Percentiles rank a stretch among this genome's conserved stretches.
phyloP scores from a whole-genome alignment of 2,329 filamentous ascomycete genomes.

The Botrytis tulipae region DNA sequence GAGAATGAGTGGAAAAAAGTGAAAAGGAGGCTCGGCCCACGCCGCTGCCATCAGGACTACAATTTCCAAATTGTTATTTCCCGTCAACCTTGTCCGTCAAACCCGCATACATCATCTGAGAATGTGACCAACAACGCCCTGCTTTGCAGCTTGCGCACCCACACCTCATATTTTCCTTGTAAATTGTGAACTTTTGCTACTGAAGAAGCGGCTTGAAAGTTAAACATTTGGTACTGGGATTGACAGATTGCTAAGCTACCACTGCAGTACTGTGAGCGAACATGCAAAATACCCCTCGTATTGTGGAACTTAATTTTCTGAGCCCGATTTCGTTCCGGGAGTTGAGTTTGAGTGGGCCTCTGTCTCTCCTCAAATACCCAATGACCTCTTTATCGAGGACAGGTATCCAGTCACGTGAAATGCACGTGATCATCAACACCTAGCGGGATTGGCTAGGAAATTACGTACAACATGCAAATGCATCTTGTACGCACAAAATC shows the following conservation, averaged over 20 bases:
- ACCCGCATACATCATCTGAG: slow-evolving; percentile 4
- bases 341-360: neutral
- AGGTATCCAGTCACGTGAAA: neutral
- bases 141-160: slow-evolving; percentile 1
- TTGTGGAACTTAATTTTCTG: neutral
- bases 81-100: neutral
- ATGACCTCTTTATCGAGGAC: neutral
- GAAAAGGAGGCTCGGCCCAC: neutral
- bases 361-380: neutral
- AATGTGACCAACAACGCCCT: slow-evolving; percentile 15
- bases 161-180: neutral
- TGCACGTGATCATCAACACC: neutral
- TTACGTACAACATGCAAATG: slow-evolving; percentile 11
- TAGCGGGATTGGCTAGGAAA: neutral
- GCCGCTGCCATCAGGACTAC: neutral
- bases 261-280: neutral
- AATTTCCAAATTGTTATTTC: slow-evolving; percentile 1
- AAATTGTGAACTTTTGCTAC: neutral
- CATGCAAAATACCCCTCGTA: slow-evolving; percentile 10
- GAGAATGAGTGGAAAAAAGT: neutral
- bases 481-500: slow-evolving; percentile 1
- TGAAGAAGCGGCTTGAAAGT: slow-evolving; percentile 7
- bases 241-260: neutral
- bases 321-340: neutral
- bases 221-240: neutral